A percentile compares a stretch with the other conserved stretches of the same genome.
phyloP scores from a whole-genome alignment of 2,329 filamentous ascomycete genomes.

The Fusarium nematophilum region DNA sequence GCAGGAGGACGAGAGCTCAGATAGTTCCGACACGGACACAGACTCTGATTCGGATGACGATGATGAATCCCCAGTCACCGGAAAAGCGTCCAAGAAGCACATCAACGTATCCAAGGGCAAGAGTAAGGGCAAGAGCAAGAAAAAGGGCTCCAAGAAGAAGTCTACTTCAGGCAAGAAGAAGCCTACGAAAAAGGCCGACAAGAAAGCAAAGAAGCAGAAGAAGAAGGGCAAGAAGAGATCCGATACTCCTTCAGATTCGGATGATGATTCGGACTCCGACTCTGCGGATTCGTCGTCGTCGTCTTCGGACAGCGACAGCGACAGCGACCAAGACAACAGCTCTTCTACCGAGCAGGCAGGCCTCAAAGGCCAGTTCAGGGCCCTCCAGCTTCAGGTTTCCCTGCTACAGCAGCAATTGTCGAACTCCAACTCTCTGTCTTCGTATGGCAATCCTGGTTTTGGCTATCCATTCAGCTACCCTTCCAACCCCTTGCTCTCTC shows the following conservation, averaged over 20 bases:
- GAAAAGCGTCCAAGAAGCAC: conserved; percentile 27
- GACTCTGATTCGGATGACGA: conserved; percentile 32
- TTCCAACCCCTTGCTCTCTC: background rate
- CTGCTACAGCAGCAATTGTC: conserved; percentile 41
- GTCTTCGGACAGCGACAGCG: conserved; percentile 31
- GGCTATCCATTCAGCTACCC: conserved; percentile 8
- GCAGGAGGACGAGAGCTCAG: conserved; percentile 22
- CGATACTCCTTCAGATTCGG: conserved; percentile 14
- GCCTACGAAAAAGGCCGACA: conserved; percentile 3
- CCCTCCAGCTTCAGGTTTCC: conserved; percentile 44
- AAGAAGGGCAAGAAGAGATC: conserved; percentile 16
- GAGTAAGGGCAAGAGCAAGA: conserved; percentile 14
- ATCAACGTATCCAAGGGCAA: conserved; percentile 16
- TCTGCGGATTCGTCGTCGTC: conserved; percentile 40
- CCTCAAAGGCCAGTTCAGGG: conserved; percentile 45
- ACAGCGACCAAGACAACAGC: conserved; percentile 28
- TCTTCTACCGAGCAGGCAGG: conserved; percentile 15
- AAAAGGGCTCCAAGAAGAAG: conserved; percentile 20
- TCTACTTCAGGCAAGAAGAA: conserved; percentile 15
- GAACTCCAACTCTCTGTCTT: conserved; percentile 3
- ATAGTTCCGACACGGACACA: conserved; percentile 19
- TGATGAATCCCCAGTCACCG: conserved; percentile 7
- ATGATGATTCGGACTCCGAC: conserved; percentile 39
- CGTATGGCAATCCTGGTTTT: background rate
- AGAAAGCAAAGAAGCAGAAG: conserved; percentile 22